phyloP scores from a whole-genome alignment of 1,284 basidiomycete genomes.

The Athelia sp. region DNA sequence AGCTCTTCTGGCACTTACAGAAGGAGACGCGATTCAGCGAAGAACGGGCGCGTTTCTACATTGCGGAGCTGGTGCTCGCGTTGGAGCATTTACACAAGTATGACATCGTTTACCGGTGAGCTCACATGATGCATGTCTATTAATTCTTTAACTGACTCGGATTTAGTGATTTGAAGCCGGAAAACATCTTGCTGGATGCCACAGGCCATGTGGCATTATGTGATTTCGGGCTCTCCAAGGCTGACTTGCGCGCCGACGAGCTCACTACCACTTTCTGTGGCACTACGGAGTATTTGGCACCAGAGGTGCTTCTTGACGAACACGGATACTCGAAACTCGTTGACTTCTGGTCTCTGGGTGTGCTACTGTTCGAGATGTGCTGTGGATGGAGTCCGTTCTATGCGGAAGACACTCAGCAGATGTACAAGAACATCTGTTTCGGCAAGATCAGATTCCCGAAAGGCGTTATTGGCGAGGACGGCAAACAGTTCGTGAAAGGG shows the following conservation, averaged over 20 bases:
- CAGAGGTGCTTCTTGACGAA: constrained; percentile 98
- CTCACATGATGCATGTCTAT: constrained; percentile 10
- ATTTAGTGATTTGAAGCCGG: constrained; percentile 86
- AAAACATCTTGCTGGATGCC: constrained; percentile 95
- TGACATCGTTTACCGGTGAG: constrained; percentile 91
- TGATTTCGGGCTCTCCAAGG: constrained; percentile 97
- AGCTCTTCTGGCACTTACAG: constrained; percentile 97
- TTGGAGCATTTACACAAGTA: constrained; percentile 97
- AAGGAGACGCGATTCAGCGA: constrained; percentile 91
- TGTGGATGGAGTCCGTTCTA: constrained; percentile 99
- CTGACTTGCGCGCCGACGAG: constrained; percentile 89
- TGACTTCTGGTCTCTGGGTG: constrained; percentile 97
- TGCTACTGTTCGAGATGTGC: constrained; percentile 95
- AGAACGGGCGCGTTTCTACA: constrained; percentile 91
- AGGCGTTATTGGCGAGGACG: constrained; percentile 95
- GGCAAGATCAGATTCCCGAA: constrained; percentile 99
- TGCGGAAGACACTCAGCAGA: constrained; percentile 98
- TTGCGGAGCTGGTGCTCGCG: constrained; percentile 91
- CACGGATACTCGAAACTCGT: constrained; percentile 98
- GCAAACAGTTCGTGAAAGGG: constrained; percentile 99
- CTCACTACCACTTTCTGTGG: constrained; percentile 98
- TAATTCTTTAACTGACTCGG: background rate
- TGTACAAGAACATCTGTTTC: constrained; percentile 99
- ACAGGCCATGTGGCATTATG: constrained; percentile 96
- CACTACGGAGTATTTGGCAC: constrained; percentile 96